phyloP scores from a whole-genome alignment of 2,329 filamentous ascomycete species.

The Elsinoe fawcettii region DNA sequence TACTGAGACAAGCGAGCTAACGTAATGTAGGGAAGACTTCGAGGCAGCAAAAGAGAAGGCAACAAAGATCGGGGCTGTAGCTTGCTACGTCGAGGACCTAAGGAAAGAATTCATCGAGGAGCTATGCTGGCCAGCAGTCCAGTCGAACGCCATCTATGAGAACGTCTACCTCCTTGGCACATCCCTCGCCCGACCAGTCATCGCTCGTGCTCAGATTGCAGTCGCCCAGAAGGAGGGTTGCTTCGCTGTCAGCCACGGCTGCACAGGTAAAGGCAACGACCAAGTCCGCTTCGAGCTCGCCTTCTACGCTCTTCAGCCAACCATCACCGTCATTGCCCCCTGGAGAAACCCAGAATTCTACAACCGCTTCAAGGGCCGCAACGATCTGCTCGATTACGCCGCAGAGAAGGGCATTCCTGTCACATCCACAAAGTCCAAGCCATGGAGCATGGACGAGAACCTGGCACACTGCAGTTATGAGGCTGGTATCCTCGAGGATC shows the following conservation, averaged over 20 bases:
- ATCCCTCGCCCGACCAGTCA: constrained; percentile 59
- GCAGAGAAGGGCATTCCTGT: constrained; percentile 60
- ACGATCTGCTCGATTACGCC: constrained; percentile 67
- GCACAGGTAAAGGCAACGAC: constrained; percentile 58
- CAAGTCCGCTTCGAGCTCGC: constrained; percentile 59
- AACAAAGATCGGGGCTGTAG: constrained; percentile 58
- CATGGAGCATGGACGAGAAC: constrained; percentile 63
- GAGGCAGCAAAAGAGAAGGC: constrained; percentile 66
- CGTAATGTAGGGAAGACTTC: constrained; percentile 72
- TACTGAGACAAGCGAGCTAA: no score
- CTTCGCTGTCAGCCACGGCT: constrained; percentile 41
- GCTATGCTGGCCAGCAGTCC: constrained; percentile 70
- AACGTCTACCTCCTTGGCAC: constrained; percentile 53
- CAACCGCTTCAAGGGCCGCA: constrained; percentile 61
- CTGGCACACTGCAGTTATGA: constrained; percentile 73
- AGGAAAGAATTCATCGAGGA: constrained; percentile 68
- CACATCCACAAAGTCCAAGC: constrained; percentile 63
- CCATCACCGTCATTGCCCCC: constrained; percentile 65
- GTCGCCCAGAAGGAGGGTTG: constrained; percentile 58
- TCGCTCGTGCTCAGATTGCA: constrained; percentile 58
- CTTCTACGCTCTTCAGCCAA: constrained; percentile 55
- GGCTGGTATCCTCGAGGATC: constrained; percentile 65
- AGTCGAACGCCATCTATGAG: constrained; percentile 41
- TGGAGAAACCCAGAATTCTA: constrained; percentile 65
- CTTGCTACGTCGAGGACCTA: constrained; percentile 57